A percentile compares a stretch with the other conserved stretches of the same genome.
These are phyloP conservation scores for Fraxinus baroniana DNA, from an alignment of 305 asterid species.

Conservation along the genomic window DNA sequence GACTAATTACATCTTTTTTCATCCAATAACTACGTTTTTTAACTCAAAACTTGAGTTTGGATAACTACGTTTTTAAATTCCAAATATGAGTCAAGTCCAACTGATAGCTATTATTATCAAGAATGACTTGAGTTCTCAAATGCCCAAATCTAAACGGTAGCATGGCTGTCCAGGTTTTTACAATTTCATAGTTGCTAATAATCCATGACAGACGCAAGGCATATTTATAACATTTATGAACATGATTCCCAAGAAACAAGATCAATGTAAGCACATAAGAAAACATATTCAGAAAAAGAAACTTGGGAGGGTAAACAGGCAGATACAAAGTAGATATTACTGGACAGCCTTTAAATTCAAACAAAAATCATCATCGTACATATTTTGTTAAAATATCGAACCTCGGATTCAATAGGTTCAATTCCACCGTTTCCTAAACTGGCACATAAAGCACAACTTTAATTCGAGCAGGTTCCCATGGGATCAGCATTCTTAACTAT, in stretches of 20 bases:
- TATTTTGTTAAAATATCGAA: conserved; percentile 1
- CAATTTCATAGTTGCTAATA: neutral
- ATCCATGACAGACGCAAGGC: neutral
- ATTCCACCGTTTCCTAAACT: neutral
- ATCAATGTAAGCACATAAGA: neutral
- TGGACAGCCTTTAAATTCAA: neutral
- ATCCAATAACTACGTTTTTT: neutral
- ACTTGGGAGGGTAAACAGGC: neutral
- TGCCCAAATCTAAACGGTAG: neutral
- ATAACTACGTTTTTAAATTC: neutral
- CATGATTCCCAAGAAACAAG: neutral
- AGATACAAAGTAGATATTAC: neutral
- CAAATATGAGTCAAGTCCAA: neutral
- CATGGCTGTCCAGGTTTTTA: neutral
- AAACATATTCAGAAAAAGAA: neutral
- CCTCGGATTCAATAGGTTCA: conserved; percentile 1
- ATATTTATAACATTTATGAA: neutral
- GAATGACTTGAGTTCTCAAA: neutral
- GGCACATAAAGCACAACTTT: neutral
- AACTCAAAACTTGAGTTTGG: neutral
- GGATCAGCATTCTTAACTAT: conserved; percentile 58
- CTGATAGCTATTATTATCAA: neutral
- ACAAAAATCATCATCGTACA: neutral
- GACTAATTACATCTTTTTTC: neutral
- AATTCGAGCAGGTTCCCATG: conserved; percentile 39